Base-by-base conservation (phyloP, 768 basidiomycete species). In the Pulveroboletus sp. region DNA sequence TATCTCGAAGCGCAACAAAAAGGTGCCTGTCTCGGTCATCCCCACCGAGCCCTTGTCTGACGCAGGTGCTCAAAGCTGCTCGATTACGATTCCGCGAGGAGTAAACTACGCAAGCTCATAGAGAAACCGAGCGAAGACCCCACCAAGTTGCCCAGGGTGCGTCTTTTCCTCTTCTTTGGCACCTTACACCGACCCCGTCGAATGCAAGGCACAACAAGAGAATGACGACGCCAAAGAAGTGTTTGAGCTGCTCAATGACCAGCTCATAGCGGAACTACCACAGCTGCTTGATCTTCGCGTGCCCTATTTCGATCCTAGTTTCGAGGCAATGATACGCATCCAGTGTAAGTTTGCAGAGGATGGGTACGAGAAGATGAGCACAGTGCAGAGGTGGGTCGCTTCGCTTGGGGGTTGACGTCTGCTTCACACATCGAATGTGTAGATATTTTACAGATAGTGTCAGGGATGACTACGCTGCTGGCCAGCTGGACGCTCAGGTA, bases 321-420 rank as follows among this genome's bases (percentile, higher is more conserved):
- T 98, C 65, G 97, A 98, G 71, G 91, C 95, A 39, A 98, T 98
- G 95, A 93, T 94, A 55, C 81, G 97, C 25, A 90, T 97, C 83
- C 97, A 99, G 63, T 82, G 90, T 63, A 94, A 94, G 63, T 98
- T 98, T 64, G 94, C 95, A 0, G 92, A 97, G 67, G 95, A 99
- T 59, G 94, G 95, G 0, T 98, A 99, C 65, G 94, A 97, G 72
- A 97, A 94, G 70, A 80, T 97, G 43, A 87, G 93, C 42, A 85
- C 91, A 38, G 94, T 97, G 9, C 95, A 99, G 68, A 75, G 92
- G 85, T 91, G 53, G 17, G 43, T 38, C 21, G n/a, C 4, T 32
- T 29, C 17, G 13, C 6, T 16, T 25, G 0, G 91, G 52, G 21
- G 39, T 14, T 10, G 12, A 3, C 14, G 12, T 47, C 11, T 5